Evolutionary conservation across 768 basidiomycete species (phyloP).

Genomic region (Fomitopsis pulvina): DNA sequence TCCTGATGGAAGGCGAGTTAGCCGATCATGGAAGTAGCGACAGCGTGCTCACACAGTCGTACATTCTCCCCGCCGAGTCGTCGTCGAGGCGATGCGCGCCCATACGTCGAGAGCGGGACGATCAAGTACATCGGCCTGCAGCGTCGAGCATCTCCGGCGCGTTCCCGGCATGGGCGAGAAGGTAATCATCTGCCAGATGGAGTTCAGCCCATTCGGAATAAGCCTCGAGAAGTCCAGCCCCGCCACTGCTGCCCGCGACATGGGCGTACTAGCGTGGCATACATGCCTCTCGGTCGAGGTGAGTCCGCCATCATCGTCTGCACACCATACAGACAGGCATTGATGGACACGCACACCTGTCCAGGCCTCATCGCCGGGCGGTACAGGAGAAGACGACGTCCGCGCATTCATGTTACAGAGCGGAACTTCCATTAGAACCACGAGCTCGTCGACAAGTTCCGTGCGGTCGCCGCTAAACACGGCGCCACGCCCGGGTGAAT

Average conservation of each 20-base stretch:
- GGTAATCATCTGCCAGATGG: slow-evolving; percentile 37
- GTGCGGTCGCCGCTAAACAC: slow-evolving; percentile 15
- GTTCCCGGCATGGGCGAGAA: slow-evolving; percentile 35
- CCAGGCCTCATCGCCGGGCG: slow-evolving; percentile 10
- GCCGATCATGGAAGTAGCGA: neutral
- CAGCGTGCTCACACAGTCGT: neutral
- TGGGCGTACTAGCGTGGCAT: slow-evolving; percentile 42
- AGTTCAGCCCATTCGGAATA: slow-evolving; percentile 38
- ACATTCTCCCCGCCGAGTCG: neutral
- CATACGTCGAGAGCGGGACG: slow-evolving; percentile 19
- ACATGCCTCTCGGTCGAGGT: slow-evolving; percentile 30
- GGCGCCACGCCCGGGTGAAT: slow-evolving; percentile 26
- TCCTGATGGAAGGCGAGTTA: slow-evolving; percentile 19
- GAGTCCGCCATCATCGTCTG: slow-evolving; percentile 20
- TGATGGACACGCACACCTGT: slow-evolving; percentile 12
- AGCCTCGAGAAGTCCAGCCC: slow-evolving; percentile 36
- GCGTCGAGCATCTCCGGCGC: slow-evolving; percentile 14
- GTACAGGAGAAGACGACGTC: slow-evolving; percentile 19
- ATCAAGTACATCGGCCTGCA: slow-evolving; percentile 21
- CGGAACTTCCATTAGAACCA: slow-evolving; percentile 26
- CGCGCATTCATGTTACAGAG: slow-evolving; percentile 18
- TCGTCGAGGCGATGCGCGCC: neutral
- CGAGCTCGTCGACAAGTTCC: slow-evolving; percentile 19
- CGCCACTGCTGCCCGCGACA: slow-evolving; percentile 33
- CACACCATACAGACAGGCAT: neutral